These are phyloP conservation scores for Metschnikowia drakensbergensis DNA, from an alignment of 805 yeast genomes.

Conservation along the genomic window DNA sequence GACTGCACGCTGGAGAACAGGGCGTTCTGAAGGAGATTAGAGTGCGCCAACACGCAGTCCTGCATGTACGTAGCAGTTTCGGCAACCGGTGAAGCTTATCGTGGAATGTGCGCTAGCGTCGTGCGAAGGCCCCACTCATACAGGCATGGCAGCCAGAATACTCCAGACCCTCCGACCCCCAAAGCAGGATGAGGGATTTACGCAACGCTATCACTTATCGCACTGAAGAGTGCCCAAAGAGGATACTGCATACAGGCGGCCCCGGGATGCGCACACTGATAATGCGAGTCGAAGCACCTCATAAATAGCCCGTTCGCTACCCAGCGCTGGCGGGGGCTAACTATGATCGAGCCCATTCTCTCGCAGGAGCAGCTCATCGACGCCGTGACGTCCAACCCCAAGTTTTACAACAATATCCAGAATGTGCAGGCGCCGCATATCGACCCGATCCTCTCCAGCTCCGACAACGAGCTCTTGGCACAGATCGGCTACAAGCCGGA, in stretches of 20 bases:
- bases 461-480: conserved; percentile 35
- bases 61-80: neutral
- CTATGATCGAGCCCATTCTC: conserved; percentile 11
- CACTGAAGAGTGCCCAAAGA: too few relatives aligned
- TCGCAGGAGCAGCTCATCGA: conserved; percentile 23
- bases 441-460: conserved; percentile 10
- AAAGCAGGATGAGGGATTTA: too few relatives aligned
- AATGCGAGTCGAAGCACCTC: too few relatives aligned
- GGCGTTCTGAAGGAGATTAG: neutral
- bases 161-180: too few relatives aligned
- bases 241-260: too few relatives aligned
- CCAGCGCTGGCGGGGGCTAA: too few relatives aligned
- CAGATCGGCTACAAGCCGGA: conserved; percentile 73
- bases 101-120: conserved; percentile 3
- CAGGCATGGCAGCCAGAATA: too few relatives aligned
- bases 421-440: conserved; percentile 28
- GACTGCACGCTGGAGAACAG: too few relatives aligned
- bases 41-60: neutral
- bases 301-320: too few relatives aligned
- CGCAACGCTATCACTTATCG: too few relatives aligned
- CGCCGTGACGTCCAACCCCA: conserved; percentile 24
- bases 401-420: conserved; percentile 26
- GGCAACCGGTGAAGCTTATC: conserved; percentile 3
- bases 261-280: too few relatives aligned
- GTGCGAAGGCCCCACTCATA: too few relatives aligned